phyloP scores from a whole-genome alignment of 2,329 filamentous ascomycete genomes.

The Fusarium gaditjirri region DNA sequence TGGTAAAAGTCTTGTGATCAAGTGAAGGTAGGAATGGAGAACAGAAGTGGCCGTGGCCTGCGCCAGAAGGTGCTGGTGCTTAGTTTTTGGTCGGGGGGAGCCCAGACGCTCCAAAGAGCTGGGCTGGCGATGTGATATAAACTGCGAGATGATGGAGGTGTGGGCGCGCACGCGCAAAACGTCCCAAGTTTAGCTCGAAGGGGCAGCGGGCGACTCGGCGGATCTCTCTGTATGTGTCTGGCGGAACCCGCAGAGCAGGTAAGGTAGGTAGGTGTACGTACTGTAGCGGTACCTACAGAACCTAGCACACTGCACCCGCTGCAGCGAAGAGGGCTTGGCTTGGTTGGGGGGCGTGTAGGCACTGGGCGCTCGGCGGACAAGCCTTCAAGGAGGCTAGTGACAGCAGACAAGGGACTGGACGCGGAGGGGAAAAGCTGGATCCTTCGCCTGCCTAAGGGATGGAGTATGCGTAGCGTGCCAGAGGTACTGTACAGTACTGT shows the following conservation, averaged over 20 bases:
- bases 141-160: slow-evolving; percentile 44
- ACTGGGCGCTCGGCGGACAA: slow-evolving; percentile 39
- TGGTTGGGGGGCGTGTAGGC: slow-evolving; percentile 32
- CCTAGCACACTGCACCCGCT: no score
- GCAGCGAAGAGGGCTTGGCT: slow-evolving; percentile 22
- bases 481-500: slow-evolving; percentile 14
- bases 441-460: slow-evolving; percentile 31
- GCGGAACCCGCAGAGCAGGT: slow-evolving; percentile 23
- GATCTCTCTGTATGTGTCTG: slow-evolving; percentile 35
- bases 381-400: slow-evolving; percentile 36
- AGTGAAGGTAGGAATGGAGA: slow-evolving; percentile 10
- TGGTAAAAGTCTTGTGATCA: slow-evolving; percentile 8
- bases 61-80: slow-evolving; percentile 39
- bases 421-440: slow-evolving; percentile 35
- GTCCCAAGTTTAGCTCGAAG: slow-evolving; percentile 42
- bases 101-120: slow-evolving; percentile 42
- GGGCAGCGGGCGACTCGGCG: slow-evolving; percentile 41
- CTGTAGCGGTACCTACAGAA: neutral
- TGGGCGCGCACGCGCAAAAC: slow-evolving; percentile 44
- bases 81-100: slow-evolving; percentile 37
- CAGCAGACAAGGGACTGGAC: slow-evolving; percentile 39
- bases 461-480: slow-evolving; percentile 33
- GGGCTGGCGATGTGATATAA: slow-evolving; percentile 45
- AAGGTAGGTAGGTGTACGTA: slow-evolving; percentile 1
- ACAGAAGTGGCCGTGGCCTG: slow-evolving; percentile 30